These are phyloP conservation scores for Kluyveromyces marxianus DNA, from an alignment of 1,139 yeast genomes.

Conservation along the genomic window DNA sequence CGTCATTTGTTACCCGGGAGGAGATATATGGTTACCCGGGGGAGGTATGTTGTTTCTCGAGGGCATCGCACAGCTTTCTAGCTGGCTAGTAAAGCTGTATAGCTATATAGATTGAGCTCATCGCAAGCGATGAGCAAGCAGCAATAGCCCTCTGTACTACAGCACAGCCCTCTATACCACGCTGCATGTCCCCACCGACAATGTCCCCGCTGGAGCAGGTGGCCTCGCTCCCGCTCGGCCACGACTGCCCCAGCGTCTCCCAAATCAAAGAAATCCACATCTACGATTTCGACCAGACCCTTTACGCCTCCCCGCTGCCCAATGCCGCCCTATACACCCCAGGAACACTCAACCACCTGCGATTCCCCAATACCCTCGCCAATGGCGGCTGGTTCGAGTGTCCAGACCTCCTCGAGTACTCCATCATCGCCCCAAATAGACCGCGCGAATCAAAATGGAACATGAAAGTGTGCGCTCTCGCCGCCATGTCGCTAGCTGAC, in stretches of 20 bases:
- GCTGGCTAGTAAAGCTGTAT: too few species aligned
- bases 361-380: conserved; percentile 23
- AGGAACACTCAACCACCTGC: conserved; percentile 25
- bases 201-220: too few species aligned
- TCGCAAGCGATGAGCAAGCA: too few species aligned
- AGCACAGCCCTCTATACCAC: too few species aligned
- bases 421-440: conserved; percentile 30
- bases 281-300: conserved; percentile 43
- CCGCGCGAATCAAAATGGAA: conserved; percentile 32
- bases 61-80: too few species aligned
- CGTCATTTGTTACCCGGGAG: too few species aligned
- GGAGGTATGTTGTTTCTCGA: too few species aligned
- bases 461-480: conserved; percentile 32
- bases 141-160: too few species aligned
- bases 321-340: conserved; percentile 34
- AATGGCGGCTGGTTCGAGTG: conserved; percentile 44
- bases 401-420: conserved; percentile 29
- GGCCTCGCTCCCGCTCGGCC: too few species aligned
- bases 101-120: too few species aligned
- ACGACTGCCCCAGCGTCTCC: neutral
- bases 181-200: too few species aligned
- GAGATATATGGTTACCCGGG: too few species aligned
- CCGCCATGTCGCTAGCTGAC: conserved; percentile 25
- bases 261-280: conserved; percentile 32
- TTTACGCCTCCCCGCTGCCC: conserved; percentile 39